Conservation (phyloP, 305 asterid genomes). For the Fraxinus angustifolia region DNA sequence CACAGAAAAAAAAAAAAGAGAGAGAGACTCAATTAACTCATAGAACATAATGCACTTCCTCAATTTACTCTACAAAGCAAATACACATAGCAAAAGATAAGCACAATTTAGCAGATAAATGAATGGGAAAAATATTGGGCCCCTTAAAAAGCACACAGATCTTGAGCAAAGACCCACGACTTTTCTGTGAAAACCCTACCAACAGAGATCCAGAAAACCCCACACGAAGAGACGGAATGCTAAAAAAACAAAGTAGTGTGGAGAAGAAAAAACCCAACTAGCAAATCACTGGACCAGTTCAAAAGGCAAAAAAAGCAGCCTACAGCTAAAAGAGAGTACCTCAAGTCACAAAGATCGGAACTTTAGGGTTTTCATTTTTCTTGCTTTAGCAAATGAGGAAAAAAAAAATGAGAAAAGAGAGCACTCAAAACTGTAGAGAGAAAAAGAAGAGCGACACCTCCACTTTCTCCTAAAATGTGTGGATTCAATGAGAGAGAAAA, state of each 20-base stretch:
- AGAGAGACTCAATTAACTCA: constrained; percentile 21
- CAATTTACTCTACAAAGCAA: constrained; percentile 32
- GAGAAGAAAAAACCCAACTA: constrained; percentile 44
- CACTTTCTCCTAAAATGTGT: constrained; percentile 31
- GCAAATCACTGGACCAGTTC: constrained; percentile 47
- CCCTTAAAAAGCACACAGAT: constrained; percentile 65
- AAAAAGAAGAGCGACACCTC: constrained; percentile 19
- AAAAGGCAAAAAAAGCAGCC: constrained; percentile 45
- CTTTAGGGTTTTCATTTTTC: constrained; percentile 39
- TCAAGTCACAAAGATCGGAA: constrained; percentile 54
- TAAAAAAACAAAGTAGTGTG: constrained; percentile 29
- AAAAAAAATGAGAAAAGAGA: constrained; percentile 25
- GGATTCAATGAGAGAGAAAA: constrained; percentile 36
- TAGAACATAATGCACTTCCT: constrained; percentile 37
- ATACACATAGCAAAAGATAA: constrained; percentile 47
- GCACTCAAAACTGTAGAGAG: constrained; percentile 39
- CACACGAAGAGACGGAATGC: constrained; percentile 42
- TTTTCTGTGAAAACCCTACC: constrained; percentile 55
- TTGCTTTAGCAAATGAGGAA: constrained; percentile 28
- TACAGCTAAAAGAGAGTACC: constrained; percentile 38
- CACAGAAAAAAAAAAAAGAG: constrained; percentile 10
- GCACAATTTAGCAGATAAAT: constrained; percentile 36
- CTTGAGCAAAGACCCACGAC: constrained; percentile 65
- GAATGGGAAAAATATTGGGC: constrained; percentile 40
- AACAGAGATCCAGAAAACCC: constrained; percentile 51